Evolutionary conservation across 2,329 filamentous ascomycete genomes (phyloP).

Genomic region (Botrytis aclada): DNA sequence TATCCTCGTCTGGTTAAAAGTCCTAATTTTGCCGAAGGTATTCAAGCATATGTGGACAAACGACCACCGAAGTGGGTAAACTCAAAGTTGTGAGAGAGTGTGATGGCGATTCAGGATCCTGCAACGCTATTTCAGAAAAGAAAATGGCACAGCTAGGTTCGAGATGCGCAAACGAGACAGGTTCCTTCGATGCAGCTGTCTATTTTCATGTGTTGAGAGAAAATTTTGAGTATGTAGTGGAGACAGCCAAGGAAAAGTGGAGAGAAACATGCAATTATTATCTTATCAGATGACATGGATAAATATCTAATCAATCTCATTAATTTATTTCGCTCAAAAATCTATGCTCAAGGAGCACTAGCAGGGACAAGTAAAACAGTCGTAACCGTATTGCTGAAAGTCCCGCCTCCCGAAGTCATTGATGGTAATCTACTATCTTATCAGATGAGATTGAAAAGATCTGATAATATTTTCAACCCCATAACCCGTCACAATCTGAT

Average conservation of each 20-base stretch:
- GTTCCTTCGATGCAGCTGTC: neutral
- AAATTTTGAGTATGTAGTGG: neutral
- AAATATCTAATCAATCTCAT: slow-evolving; percentile 13
- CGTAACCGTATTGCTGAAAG: neutral
- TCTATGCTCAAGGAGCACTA: neutral
- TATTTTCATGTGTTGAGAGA: neutral
- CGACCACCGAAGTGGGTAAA: slow-evolving; percentile 62
- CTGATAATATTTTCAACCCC: neutral
- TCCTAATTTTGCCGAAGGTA: slow-evolving; percentile 70
- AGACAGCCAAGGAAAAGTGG: slow-evolving; percentile 16
- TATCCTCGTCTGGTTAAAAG: slow-evolving; percentile 57
- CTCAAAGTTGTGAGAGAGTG: slow-evolving; percentile 47
- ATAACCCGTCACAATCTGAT: neutral
- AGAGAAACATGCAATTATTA: slow-evolving; percentile 13
- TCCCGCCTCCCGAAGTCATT: no score
- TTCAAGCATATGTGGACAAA: slow-evolving; percentile 72
- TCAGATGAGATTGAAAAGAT: slow-evolving; percentile 12
- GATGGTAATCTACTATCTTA: neutral
- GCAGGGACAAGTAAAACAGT: neutral
- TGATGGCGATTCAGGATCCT: neutral
- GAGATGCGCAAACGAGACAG: neutral
- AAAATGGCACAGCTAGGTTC: neutral
- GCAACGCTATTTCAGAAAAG: neutral
- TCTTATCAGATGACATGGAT: slow-evolving; percentile 19
- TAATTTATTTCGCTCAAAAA: neutral